These are phyloP conservation scores for Potentilla sterilis DNA, from an alignment of 306 rosid genomes.

Conservation along the genomic window DNA sequence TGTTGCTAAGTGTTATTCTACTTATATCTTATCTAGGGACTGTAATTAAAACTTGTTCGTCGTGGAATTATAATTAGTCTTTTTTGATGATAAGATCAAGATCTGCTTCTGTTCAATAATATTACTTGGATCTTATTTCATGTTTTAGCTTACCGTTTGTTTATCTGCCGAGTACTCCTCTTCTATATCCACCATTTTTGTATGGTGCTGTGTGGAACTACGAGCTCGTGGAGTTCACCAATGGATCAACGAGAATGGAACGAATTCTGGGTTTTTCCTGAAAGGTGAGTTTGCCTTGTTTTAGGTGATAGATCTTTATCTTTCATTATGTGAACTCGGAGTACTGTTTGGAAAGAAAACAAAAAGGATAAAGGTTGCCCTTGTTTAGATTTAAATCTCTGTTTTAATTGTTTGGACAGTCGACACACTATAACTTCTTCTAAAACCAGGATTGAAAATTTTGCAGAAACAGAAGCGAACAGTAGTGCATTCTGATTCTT, in stretches of 20 bases:
- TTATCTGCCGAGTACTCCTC: background rate
- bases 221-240: background rate
- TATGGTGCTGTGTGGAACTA: background rate
- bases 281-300: background rate
- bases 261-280: background rate
- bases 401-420: background rate
- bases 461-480: background rate
- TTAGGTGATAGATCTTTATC: background rate
- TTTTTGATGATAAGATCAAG: background rate
- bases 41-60: conserved; percentile 12
- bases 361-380: background rate
- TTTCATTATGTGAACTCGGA: background rate
- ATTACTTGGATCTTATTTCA: background rate
- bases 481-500: background rate
- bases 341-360: background rate
- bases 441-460: background rate
- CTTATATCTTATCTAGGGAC: conserved; percentile 1
- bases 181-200: background rate
- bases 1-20: background rate
- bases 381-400: background rate
- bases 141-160: background rate
- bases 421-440: background rate
- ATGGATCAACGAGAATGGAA: background rate
- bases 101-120: background rate
- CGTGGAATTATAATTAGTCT: background rate